Base-by-base conservation (phyloP, 768 basidiomycete genomes). In the Panaeolus papilionaceus region DNA sequence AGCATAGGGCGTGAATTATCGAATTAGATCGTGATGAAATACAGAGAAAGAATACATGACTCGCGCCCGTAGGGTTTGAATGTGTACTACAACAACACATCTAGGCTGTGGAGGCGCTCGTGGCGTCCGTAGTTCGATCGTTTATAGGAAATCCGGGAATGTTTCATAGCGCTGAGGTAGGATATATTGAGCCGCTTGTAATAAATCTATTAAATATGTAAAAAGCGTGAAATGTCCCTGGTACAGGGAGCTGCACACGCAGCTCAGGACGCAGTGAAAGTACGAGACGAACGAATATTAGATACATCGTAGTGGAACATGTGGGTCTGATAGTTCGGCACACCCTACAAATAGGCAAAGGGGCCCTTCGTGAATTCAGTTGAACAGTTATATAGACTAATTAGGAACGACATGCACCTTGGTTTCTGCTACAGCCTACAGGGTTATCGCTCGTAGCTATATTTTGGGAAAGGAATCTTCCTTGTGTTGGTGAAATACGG, bases 41-140 rank as follows among this genome's bases (percentile, higher is more conserved):
- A 49, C 23, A 10, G 9, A 23, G 11, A 23, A 8, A 23, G 11
- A 49, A n/a, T 4, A 49, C 20, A 33, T 10, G 11, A 6, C 12
- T 16, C 28, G 54, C 7, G 28, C 20, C 5, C 1, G 33, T 58
- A 58, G 16, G 54, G 54, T 33, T 33, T 16, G 9, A 33, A 16
- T 33, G 28, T 23, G 20, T n/a, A 8, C 6, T 16, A 12, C 6
- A 16, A 12, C 6, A 33, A 12, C 7, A 11, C 4, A 58, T 58
- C 11, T 37, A 33, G 11, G 12, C 54, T 58, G 14, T 58, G 28
- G 54, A 58, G 54, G 54, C 54, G 54, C 54, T 58, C 54, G 28
- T 58, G 54, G 54, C 54, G 54, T 58, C 54, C 54, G 54, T 26
- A 58, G 54, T 58, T 58, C 54, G 54, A 58, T 58, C 54, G n/a